Percentiles rank a stretch among this genome's conserved stretches.
These are phyloP conservation scores for Exsudoporus frostii DNA, from an alignment of 768 basidiomycete genomes.

Conservation along the genomic window DNA sequence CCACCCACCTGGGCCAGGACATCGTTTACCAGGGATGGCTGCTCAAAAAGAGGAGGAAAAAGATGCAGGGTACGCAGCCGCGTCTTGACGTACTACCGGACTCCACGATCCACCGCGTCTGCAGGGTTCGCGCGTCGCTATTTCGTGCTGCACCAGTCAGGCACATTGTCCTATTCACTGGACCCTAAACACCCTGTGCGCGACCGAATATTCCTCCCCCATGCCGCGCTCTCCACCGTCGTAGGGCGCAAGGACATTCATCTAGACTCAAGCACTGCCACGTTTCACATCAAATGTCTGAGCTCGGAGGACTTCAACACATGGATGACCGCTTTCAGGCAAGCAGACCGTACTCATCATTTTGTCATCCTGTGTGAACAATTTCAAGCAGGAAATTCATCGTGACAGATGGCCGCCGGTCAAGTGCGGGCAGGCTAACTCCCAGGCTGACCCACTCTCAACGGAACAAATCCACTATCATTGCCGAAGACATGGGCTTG, in stretches of 20 bases:
- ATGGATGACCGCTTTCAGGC: slow-evolving; percentile 80
- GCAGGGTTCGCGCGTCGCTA: slow-evolving; percentile 83
- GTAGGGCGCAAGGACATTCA: slow-evolving; percentile 77
- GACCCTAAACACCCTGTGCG: slow-evolving; percentile 68
- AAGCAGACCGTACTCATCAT: slow-evolving; percentile 12
- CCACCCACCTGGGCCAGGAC: too few relatives aligned
- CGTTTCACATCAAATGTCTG: slow-evolving; percentile 82
- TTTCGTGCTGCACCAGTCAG: slow-evolving; percentile 66
- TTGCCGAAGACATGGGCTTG: slow-evolving; percentile 64
- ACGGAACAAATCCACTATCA: slow-evolving; percentile 45
- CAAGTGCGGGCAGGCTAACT: slow-evolving; percentile 35
- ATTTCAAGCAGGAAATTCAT: slow-evolving; percentile 53
- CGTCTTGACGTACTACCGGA: neutral
- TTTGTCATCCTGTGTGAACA: slow-evolving; percentile 17
- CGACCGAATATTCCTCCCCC: slow-evolving; percentile 62
- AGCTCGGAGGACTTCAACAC: slow-evolving; percentile 62
- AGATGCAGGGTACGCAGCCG: slow-evolving; percentile 67
- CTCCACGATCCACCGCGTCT: neutral
- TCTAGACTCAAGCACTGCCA: slow-evolving; percentile 70
- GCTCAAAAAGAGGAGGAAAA: slow-evolving; percentile 83
- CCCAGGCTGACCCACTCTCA: slow-evolving; percentile 43
- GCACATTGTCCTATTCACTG: slow-evolving; percentile 71
- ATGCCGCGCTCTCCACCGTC: slow-evolving; percentile 75
- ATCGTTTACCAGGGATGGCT: slow-evolving; percentile 72
- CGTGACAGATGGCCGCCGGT: slow-evolving; percentile 37